Base-by-base conservation (phyloP, 176 grass and related monocot species). In the Leersia perrieri region DNA sequence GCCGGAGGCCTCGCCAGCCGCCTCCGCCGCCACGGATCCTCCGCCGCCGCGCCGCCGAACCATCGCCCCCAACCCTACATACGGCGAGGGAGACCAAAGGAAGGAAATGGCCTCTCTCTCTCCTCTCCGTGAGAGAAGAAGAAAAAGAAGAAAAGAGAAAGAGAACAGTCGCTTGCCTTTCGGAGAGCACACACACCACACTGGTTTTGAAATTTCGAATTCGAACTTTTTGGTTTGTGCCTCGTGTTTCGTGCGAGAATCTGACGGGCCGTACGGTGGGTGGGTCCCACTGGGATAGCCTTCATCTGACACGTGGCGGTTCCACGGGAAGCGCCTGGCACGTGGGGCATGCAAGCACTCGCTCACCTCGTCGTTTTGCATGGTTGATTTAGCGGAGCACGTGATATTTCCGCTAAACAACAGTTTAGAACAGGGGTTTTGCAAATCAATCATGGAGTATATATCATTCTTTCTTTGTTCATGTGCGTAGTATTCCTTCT, bases 1-100 rank as follows among this genome's bases (percentile, higher is more conserved):
- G 53, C 77, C 72, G 11, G 72, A 60, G 41, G 32, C 65, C 42
- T 71, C 58, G 73, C 72, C 67, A 73, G 58, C 35, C 66, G 73
- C 73, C 38, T 72, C 41, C 45, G 88, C 76, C 45, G 88, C 83
- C 88, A 89, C 86, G 72, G 27, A 68, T 36, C 1, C 55, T 28
- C 35, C 32, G 9, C 39, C 39, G 9, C 40, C 13, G 12, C 41
- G 30, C 70, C 49, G 20, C 72, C 18, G 75, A 30, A 35, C 14
- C 41, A 7, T 11, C n/a, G n/a, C n/a, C 14, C 12, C 7, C 53
- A 10, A 33, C 7, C 18, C 7, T 3, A 7, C 12, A 10, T 9
- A 60, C n/a, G 70, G 29, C 61, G 5, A 33, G 45, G 73, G 55
- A 9, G 15, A 18, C 4, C 44, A 6, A 51, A n/a, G n/a, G 22